Conservation (phyloP, 352 stramenopile species). For the Phytophthora quininea region DNA sequence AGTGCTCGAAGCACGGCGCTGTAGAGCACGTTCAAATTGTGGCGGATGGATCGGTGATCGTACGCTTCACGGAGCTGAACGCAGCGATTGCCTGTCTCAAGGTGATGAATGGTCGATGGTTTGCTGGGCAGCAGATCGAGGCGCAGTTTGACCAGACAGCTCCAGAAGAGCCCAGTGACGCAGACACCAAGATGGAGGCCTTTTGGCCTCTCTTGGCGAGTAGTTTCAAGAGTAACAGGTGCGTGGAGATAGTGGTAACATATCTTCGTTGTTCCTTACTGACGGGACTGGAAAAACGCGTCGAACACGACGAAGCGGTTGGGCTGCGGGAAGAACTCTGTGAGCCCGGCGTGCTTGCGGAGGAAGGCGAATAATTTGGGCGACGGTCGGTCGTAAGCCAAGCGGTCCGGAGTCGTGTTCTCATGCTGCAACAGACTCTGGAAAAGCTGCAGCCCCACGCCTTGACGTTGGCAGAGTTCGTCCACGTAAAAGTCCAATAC, state of each 20-base stretch:
- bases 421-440: conserved; percentile 56
- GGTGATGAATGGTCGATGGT: conserved; percentile 81
- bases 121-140: conserved; percentile 71
- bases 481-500: conserved; percentile 84
- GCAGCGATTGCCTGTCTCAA: conserved; percentile 76
- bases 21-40: conserved; percentile 74
- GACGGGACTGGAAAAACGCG: conserved; percentile 53
- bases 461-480: conserved; percentile 55
- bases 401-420: conserved; percentile 18
- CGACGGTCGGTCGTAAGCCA: conserved; percentile 85
- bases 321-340: conserved; percentile 59
- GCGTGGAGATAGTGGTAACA: not conserved
- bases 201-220: conserved; percentile 74
- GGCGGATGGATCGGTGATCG: conserved; percentile 60
- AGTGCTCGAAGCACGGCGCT: conserved; percentile 72
- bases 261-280: conserved; percentile 16
- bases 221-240: conserved; percentile 15
- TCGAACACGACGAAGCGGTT: conserved; percentile 90
- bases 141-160: conserved; percentile 66
- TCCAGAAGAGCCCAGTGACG: conserved; percentile 60
- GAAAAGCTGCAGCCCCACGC: conserved; percentile 72
- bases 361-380: conserved; percentile 83
- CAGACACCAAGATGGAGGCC: conserved; percentile 74
- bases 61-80: conserved; percentile 60
- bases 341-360: conserved; percentile 66